Evolutionary conservation across 2,329 filamentous ascomycete genomes (phyloP).

Genomic region (Aspergillus caelatus): DNA sequence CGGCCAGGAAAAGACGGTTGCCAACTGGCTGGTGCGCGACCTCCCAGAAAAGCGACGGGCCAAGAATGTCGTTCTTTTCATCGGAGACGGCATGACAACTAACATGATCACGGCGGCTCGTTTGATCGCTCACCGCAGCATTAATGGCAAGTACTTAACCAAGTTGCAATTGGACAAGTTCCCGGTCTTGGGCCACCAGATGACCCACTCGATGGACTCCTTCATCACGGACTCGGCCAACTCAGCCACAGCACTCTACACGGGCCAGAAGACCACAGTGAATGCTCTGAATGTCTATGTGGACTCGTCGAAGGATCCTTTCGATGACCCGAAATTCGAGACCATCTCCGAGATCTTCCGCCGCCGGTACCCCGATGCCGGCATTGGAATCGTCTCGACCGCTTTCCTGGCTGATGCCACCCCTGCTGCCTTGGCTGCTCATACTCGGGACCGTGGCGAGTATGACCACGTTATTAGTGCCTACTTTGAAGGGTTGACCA

Average conservation of each 20-base stretch:
- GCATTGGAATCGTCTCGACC: constrained; percentile 72
- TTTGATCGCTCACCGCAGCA: constrained; percentile 76
- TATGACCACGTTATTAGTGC: constrained; percentile 76
- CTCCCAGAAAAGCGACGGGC: constrained; percentile 70
- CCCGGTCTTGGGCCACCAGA: constrained; percentile 83
- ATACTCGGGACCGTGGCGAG: constrained; percentile 69
- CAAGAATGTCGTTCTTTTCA: constrained; percentile 85
- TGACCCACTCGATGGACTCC: constrained; percentile 82
- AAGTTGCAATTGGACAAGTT: constrained; percentile 79
- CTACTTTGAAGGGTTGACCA: constrained; percentile 72
- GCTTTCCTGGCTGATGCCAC: constrained; percentile 76
- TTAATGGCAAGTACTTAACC: constrained; percentile 83
- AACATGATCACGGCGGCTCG: constrained; percentile 66
- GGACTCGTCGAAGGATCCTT: constrained; percentile 71
- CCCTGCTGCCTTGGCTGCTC: constrained; percentile 72
- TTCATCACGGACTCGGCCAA: constrained; percentile 90
- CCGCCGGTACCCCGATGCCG: constrained; percentile 64
- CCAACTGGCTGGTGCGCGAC: constrained; percentile 76
- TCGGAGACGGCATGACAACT: constrained; percentile 67
- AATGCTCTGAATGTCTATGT: constrained; percentile 81
- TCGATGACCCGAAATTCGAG: constrained; percentile 86
- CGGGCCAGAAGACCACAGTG: constrained; percentile 80
- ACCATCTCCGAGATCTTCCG: constrained; percentile 73
- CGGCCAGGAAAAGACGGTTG: constrained; percentile 69
- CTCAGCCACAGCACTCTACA: constrained; percentile 78